Evolutionary conservation across 2,329 filamentous ascomycete species (phyloP).

Genomic region (Hymenoscyphus repandus): DNA sequence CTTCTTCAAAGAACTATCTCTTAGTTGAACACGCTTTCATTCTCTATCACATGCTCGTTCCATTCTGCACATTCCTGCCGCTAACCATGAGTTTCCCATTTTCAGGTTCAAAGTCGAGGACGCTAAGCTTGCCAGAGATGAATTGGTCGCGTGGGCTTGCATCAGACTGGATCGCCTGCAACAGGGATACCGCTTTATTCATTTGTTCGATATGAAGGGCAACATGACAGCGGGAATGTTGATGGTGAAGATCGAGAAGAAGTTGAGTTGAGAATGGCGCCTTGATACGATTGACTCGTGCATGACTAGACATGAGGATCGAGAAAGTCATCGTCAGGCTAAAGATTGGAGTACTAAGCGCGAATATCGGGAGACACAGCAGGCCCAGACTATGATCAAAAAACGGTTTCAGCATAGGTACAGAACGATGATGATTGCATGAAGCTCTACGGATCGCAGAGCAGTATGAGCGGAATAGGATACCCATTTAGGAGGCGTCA

Average conservation of each 20-base stretch:
- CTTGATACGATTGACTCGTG: not conserved
- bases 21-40: not conserved
- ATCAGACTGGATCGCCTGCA: constrained; percentile 77
- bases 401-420: too few species aligned
- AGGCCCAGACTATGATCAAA: too few species aligned
- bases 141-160: constrained; percentile 82
- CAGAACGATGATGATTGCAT: too few species aligned
- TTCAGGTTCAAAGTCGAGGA: constrained; percentile 74
- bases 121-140: constrained; percentile 73
- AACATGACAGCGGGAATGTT: constrained; percentile 61
- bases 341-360: not conserved
- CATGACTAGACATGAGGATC: not conserved
- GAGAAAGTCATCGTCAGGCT: not conserved
- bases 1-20: not conserved
- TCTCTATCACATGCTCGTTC: not conserved
- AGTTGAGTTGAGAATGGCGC: not conserved
- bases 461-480: not conserved
- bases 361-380: too few species aligned
- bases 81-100: constrained; percentile 2
- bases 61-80: constrained; percentile 3
- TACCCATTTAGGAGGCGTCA: not conserved
- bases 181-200: constrained; percentile 71
- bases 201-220: constrained; percentile 66
- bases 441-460: too few species aligned
- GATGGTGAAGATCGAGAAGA: constrained; percentile 68